These are phyloP conservation scores for Lactarius pseudohatsudake DNA, from an alignment of 768 basidiomycete genomes.

Conservation along the genomic window DNA sequence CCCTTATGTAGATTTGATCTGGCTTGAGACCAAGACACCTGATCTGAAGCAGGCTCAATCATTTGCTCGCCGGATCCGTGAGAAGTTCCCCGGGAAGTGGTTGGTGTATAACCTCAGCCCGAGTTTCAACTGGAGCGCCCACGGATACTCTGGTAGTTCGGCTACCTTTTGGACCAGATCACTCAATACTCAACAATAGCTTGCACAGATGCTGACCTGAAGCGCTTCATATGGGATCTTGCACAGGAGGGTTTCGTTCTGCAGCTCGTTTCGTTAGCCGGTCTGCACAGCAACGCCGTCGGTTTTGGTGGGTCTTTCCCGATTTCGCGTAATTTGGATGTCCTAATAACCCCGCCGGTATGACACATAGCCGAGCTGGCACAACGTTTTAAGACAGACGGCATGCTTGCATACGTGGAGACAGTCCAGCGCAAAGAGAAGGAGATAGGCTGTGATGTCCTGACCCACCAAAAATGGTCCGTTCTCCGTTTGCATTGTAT, in stretches of 20 bases:
- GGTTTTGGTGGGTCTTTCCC: conserved; percentile 55
- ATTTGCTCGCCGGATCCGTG: conserved; percentile 75
- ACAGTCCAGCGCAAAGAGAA: conserved; percentile 86
- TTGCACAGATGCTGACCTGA: conserved; percentile 62
- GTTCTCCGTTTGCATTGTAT: conserved; percentile 28
- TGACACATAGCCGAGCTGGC: conserved; percentile 69
- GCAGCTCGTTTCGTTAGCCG: conserved; percentile 86
- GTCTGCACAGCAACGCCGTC: conserved; percentile 83
- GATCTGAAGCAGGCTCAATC: conserved; percentile 74
- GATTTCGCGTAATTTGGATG: not conserved
- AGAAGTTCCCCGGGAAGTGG: conserved; percentile 75
- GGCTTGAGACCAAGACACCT: conserved; percentile 92
- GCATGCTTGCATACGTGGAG: conserved; percentile 91
- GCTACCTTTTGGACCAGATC: not conserved
- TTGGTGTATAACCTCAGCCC: conserved; percentile 94
- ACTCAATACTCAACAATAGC: not conserved
- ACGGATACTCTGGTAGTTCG: conserved; percentile 65
- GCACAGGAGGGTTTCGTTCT: conserved; percentile 92
- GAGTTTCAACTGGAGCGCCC: conserved; percentile 89
- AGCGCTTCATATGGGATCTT: conserved; percentile 87
- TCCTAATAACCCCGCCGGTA: not conserved
- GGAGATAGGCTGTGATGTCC: conserved; percentile 83
- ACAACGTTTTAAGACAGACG: conserved; percentile 75
- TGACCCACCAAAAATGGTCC: conserved; percentile 93
- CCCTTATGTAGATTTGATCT: conserved; percentile 85